A percentile compares a stretch with the other conserved stretches of the same genome.
Conservation (phyloP, 768 basidiomycete species). For the Naganishia friedmannii region DNA sequence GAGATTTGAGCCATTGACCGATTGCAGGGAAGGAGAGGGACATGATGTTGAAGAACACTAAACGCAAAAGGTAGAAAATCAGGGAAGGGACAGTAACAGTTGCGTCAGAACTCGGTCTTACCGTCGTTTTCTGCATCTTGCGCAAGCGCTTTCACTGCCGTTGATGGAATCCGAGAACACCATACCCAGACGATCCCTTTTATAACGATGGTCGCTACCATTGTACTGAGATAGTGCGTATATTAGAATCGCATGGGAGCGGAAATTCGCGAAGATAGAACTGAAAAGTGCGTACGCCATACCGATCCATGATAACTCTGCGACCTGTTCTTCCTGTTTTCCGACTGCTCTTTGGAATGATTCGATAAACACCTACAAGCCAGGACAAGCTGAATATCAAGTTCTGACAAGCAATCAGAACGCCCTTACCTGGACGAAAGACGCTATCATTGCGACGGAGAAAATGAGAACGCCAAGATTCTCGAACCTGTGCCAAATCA, state of each 20-base stretch:
- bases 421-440: constrained; percentile 40
- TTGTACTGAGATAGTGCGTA: constrained; percentile 37
- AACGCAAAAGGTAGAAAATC: not conserved
- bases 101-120: constrained; percentile 7
- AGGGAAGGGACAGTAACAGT: not conserved
- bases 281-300: constrained; percentile 38
- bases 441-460: constrained; percentile 53
- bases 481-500: constrained; percentile 42
- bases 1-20: constrained; percentile 43
- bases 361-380: constrained; percentile 52
- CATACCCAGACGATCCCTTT: constrained; percentile 51
- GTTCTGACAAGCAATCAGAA: not conserved
- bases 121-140: constrained; percentile 55
- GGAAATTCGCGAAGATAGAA: not conserved
- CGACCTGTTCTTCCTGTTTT: constrained; percentile 37
- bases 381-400: not conserved
- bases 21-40: constrained; percentile 53
- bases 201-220: constrained; percentile 53
- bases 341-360: constrained; percentile 46
- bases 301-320: constrained; percentile 44
- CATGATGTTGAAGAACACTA: constrained; percentile 53
- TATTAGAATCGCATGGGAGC: not conserved
- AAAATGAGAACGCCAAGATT: constrained; percentile 54
- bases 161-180: constrained; percentile 49
- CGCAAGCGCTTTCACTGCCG: constrained; percentile 52